Conservation (phyloP, 257 asterid species). For the Gentiana dahurica region DNA sequence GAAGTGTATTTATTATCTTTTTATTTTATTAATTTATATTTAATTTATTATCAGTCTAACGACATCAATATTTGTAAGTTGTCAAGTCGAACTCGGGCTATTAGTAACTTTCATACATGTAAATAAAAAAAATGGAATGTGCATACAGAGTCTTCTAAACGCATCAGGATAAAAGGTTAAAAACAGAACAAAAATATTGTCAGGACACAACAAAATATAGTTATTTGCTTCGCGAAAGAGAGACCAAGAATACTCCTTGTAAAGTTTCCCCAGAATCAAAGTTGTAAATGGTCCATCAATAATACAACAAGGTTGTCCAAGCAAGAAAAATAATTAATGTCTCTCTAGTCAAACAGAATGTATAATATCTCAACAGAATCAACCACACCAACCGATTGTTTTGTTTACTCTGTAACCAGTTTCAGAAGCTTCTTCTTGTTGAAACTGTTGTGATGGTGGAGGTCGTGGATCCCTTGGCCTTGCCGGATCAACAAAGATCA, state of each 20-base stretch:
- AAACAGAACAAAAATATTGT: background rate
- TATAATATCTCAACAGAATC: background rate
- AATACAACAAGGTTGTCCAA: background rate
- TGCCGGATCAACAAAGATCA: conserved; percentile 92
- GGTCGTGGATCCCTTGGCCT: conserved; percentile 59
- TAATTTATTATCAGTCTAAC: too few relatives aligned
- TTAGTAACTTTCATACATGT: too few relatives aligned
- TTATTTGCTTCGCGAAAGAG: background rate
- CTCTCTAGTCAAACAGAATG: background rate
- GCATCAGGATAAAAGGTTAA: background rate
- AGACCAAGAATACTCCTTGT: background rate
- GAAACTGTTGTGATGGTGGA: conserved; percentile 40
- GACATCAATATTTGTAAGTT: too few relatives aligned
- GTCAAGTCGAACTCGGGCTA: too few relatives aligned
- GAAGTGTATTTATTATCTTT: too few relatives aligned
- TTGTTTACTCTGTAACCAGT: conserved; percentile 63
- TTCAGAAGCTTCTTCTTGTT: conserved; percentile 24
- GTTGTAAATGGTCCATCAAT: background rate
- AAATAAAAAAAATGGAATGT: background rate
- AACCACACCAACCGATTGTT: conserved; percentile 81
- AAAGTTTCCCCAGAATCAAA: conserved; percentile 3
- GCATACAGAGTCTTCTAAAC: background rate
- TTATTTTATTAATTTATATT: too few relatives aligned
- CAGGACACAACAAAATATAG: background rate
- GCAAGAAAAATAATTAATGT: conserved; percentile 2